phyloP scores from a whole-genome alignment of 306 rosid species.

The barrel medic (Medicago truncatula) region MtrunA17r5.0-ANR NC_053049.1:43291501-43292000 shows the following conservation, averaged over 20 bases:
- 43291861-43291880: constrained; percentile 98
- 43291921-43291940: constrained; percentile 86
- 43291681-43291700: constrained; percentile 25
- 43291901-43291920: constrained; percentile 91
- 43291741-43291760: constrained; percentile 37
- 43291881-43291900: constrained; percentile 91
- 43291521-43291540: background rate
- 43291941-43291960: constrained; percentile 87
- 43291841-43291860: constrained; percentile 89
- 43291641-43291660: constrained; percentile 6
- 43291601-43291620: constrained; percentile 1
- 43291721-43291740: constrained; percentile 36
- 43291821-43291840: constrained; percentile 97
- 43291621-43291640: background rate
- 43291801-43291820: constrained; percentile 31
- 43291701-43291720: constrained; percentile 31
- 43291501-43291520: background rate
- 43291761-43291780: constrained; percentile 35
- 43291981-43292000: constrained; percentile 37
- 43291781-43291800: constrained; percentile 34
- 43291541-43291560: background rate
- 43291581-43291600: background rate
- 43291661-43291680: constrained; percentile 31
- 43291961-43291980: constrained; percentile 87
- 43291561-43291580: background rate